Evolutionary conservation across 2,329 filamentous ascomycete species (phyloP).

Genomic region (Passalora sequoiae): DNA sequence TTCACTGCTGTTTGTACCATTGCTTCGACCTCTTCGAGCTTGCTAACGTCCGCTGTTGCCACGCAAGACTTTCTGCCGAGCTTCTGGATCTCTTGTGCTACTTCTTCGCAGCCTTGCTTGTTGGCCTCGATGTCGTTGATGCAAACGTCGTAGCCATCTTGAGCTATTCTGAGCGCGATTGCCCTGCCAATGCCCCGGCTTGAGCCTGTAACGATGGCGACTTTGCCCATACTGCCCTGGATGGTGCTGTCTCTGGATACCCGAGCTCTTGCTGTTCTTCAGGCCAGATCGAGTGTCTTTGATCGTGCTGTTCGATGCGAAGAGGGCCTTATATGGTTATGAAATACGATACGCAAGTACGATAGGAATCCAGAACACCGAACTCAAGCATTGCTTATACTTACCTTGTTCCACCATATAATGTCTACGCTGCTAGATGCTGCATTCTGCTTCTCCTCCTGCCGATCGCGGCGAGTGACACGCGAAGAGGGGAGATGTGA

Average conservation of each 20-base stretch:
- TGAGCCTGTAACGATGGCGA: slow-evolving; percentile 35
- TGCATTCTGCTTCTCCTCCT: no score
- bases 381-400: no score
- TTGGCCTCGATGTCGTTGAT: slow-evolving; percentile 59
- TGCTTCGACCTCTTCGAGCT: slow-evolving; percentile 47
- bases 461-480: neutral
- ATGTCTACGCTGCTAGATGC: no score
- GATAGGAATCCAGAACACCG: no score
- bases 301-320: no score
- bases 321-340: no score
- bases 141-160: slow-evolving; percentile 62
- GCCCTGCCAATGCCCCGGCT: slow-evolving; percentile 49
- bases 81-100: slow-evolving; percentile 49
- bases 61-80: slow-evolving; percentile 52
- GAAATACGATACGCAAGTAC: no score
- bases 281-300: no score
- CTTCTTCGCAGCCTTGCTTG: slow-evolving; percentile 47
- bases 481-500: slow-evolving; percentile 7
- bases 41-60: slow-evolving; percentile 58
- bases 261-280: no score
- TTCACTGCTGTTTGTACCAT: slow-evolving; percentile 51
- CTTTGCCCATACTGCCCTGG: slow-evolving; percentile 14
- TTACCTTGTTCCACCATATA: no score
- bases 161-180: slow-evolving; percentile 58
- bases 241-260: neutral